Percentiles rank a stretch among this genome's conserved stretches.
These are phyloP conservation scores for Paragyromitra xinjiangensis DNA, from an alignment of 495 filamentous ascomycete genomes.

Conservation along the genomic window DNA sequence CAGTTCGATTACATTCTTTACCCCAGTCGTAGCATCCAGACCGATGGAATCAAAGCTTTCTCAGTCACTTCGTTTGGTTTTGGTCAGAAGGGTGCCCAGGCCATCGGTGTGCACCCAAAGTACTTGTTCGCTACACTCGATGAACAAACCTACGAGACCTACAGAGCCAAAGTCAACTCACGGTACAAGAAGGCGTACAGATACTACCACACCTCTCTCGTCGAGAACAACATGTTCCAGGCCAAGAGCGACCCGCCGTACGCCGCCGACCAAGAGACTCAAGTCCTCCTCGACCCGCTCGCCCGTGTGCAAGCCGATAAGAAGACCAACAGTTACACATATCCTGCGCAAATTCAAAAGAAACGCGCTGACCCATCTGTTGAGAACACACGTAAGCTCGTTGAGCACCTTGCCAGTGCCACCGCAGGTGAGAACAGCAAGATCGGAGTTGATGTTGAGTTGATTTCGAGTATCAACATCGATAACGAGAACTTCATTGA, in stretches of 20 bases:
- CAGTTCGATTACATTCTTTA: constrained; percentile 98
- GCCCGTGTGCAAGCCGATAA: constrained; percentile 85
- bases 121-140: constrained; percentile 97
- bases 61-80: constrained; percentile 99
- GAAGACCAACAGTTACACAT: constrained; percentile 80
- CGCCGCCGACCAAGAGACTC: constrained; percentile 80
- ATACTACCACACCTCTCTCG: constrained; percentile 95
- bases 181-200: constrained; percentile 98
- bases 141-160: constrained; percentile 78
- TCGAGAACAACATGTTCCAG: constrained; percentile 96
- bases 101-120: constrained; percentile 93
- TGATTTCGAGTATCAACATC: constrained; percentile 82
- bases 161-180: constrained; percentile 85
- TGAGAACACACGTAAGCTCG: constrained; percentile 75
- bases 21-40: constrained; percentile 93
- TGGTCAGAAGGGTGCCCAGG: constrained; percentile 98
- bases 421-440: constrained; percentile 76
- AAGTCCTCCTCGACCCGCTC: constrained; percentile 93
- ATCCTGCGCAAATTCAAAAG: constrained; percentile 71
- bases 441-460: constrained; percentile 91
- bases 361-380: constrained; percentile 63
- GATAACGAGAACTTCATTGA: constrained; percentile 93
- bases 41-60: constrained; percentile 97
- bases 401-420: constrained; percentile 79
- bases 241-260: constrained; percentile 93